phyloP scores from a whole-genome alignment of 2,329 filamentous ascomycete genomes.

The Cytospora leucostoma region DNA sequence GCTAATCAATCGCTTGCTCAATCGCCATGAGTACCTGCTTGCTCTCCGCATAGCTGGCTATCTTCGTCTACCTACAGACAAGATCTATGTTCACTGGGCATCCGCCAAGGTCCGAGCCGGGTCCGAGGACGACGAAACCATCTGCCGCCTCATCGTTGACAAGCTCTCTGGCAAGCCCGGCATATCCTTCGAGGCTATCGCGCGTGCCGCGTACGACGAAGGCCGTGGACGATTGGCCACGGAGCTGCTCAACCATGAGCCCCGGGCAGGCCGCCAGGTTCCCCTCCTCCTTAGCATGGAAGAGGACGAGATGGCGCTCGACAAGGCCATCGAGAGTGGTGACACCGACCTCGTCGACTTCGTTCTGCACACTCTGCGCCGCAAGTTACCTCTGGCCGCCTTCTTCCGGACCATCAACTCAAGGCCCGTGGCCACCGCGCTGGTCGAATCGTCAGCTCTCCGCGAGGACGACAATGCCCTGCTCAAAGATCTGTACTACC shows the following conservation, averaged over 20 bases:
- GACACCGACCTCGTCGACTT: slow-evolving; percentile 92
- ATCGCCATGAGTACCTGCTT: slow-evolving; percentile 86
- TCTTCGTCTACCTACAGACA: slow-evolving; percentile 79
- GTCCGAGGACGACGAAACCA: slow-evolving; percentile 81
- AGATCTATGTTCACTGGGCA: slow-evolving; percentile 96
- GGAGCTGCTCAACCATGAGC: slow-evolving; percentile 88
- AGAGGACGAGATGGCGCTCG: slow-evolving; percentile 89
- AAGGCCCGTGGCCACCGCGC: slow-evolving; percentile 80
- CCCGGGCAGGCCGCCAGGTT: slow-evolving; percentile 92
- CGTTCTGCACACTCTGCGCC: slow-evolving; percentile 84
- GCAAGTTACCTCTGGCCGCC: slow-evolving; percentile 82
- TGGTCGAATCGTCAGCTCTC: slow-evolving; percentile 80
- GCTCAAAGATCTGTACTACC: slow-evolving; percentile 95
- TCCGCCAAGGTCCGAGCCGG: slow-evolving; percentile 89
- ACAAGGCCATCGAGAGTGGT: slow-evolving; percentile 94
- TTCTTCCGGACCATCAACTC: slow-evolving; percentile 93
- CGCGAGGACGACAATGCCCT: slow-evolving; percentile 73
- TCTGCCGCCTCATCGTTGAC: slow-evolving; percentile 83
- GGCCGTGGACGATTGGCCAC: slow-evolving; percentile 87
- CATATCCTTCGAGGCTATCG: slow-evolving; percentile 94
- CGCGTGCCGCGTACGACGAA: slow-evolving; percentile 90
- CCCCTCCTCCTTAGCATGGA: slow-evolving; percentile 92
- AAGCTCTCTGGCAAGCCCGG: slow-evolving; percentile 85
- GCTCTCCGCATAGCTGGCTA: slow-evolving; percentile 88
- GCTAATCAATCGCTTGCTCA: slow-evolving; percentile 82